phyloP scores from a whole-genome alignment of 2,329 filamentous ascomycete genomes.

The Rasamsonia emersonii region DNA sequence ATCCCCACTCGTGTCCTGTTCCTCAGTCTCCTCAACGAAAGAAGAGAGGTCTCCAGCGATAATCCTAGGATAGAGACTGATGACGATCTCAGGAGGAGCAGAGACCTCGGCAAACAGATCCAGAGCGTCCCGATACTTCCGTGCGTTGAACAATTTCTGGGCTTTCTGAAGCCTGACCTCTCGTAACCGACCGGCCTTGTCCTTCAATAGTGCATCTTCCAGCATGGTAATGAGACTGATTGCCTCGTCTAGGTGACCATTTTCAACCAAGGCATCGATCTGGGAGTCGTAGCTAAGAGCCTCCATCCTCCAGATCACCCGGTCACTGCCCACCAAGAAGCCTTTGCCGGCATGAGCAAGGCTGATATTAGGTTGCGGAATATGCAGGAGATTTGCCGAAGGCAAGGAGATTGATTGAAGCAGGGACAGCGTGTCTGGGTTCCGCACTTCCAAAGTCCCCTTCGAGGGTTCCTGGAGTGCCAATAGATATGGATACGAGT shows the following conservation, averaged over 20 bases:
- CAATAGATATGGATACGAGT: conserved; percentile 92
- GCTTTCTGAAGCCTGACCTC: conserved; percentile 90
- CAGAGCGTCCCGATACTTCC: conserved; percentile 75
- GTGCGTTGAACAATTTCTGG: conserved; percentile 69
- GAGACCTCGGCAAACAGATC: conserved; percentile 87
- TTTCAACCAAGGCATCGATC: conserved; percentile 69
- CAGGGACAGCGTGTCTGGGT: conserved; percentile 82
- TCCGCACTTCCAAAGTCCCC: conserved; percentile 80
- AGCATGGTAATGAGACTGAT: conserved; percentile 83
- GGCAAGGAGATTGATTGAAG: conserved; percentile 78
- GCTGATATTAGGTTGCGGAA: conserved; percentile 85
- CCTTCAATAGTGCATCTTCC: conserved; percentile 77
- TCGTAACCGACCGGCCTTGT: conserved; percentile 72
- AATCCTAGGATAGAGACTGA: conserved; percentile 70
- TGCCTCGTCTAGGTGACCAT: conserved; percentile 74
- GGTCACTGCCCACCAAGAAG: conserved; percentile 85
- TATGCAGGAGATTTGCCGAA: conserved; percentile 75
- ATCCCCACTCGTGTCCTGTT: conserved; percentile 20
- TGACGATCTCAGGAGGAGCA: conserved; percentile 80
- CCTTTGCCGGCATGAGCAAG: conserved; percentile 94
- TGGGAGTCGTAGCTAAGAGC: conserved; percentile 87
- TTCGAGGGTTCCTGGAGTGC: conserved; percentile 76
- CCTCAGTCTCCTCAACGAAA: conserved; percentile 42
- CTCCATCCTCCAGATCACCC: conserved; percentile 92
- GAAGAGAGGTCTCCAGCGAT: conserved; percentile 76